phyloP scores from a whole-genome alignment of 352 stramenopile genomes.

The Globisporangium lucens region DNA sequence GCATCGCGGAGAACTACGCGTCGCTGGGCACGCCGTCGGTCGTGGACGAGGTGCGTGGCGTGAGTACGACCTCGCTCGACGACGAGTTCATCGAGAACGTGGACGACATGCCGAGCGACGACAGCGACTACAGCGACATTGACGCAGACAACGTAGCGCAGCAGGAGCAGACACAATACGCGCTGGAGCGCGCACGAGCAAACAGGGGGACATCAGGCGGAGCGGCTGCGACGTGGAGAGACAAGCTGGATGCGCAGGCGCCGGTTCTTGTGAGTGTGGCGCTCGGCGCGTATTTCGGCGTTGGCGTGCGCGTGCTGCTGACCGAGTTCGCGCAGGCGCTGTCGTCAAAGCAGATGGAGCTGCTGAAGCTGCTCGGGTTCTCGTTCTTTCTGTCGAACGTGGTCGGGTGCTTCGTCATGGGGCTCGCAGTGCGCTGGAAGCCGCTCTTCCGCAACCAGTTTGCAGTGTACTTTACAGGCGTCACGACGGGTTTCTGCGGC shows the following conservation, averaged over 20 bases:
- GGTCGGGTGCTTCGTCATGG: constrained; percentile 67
- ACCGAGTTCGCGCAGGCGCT: constrained; percentile 42
- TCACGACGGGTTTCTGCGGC: constrained; percentile 71
- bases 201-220: background rate
- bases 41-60: constrained; percentile 14
- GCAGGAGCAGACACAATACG: constrained; percentile 6
- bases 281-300: constrained; percentile 47
- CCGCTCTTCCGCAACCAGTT: constrained; percentile 46
- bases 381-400: constrained; percentile 57
- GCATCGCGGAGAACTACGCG: constrained; percentile 43
- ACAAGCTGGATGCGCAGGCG: constrained; percentile 28
- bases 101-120: constrained; percentile 18
- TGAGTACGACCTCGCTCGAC: constrained; percentile 31
- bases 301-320: constrained; percentile 45
- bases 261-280: constrained; percentile 34
- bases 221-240: background rate
- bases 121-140: constrained; percentile 18
- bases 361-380: constrained; percentile 52
- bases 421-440: constrained; percentile 36
- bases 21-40: constrained; percentile 25
- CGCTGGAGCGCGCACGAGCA: constrained; percentile 4
- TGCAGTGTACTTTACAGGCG: constrained; percentile 40
- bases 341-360: constrained; percentile 31
- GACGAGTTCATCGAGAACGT: constrained; percentile 23
- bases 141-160: constrained; percentile 6